Percentiles rank a stretch among this genome's conserved stretches.
Evolutionary conservation across 306 rosid species (phyloP).

Genomic region (Prunus armeniaca): DNA sequence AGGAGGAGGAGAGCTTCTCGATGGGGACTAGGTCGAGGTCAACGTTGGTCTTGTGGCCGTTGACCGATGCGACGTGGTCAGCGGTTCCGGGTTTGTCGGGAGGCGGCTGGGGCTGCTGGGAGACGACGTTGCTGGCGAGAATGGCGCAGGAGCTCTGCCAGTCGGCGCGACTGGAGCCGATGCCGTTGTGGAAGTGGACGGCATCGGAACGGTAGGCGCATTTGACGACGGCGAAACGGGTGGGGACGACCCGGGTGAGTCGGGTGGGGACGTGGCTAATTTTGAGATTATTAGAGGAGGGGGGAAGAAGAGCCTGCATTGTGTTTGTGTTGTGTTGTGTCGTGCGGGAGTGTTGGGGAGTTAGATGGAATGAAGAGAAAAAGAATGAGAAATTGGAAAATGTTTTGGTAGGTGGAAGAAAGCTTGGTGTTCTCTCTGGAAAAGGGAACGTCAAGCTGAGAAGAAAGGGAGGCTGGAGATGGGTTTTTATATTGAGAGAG

Average conservation of each 20-base stretch:
- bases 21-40: slow-evolving; percentile 68
- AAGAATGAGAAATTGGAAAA: no score
- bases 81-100: slow-evolving; percentile 17
- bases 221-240: slow-evolving; percentile 28
- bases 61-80: slow-evolving; percentile 45
- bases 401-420: no score
- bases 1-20: slow-evolving; percentile 25
- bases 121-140: slow-evolving; percentile 67
- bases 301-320: slow-evolving; percentile 62
- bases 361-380: not conserved
- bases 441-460: slow-evolving; percentile 86
- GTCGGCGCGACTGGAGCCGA: slow-evolving; percentile 58
- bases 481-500: slow-evolving; percentile 38
- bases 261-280: not conserved
- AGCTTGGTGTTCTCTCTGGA: slow-evolving; percentile 66
- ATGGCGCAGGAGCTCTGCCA: slow-evolving; percentile 97
- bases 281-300: slow-evolving; percentile 38
- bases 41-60: slow-evolving; percentile 62
- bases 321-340: not conserved
- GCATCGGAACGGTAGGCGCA: slow-evolving; percentile 53
- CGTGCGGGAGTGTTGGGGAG: not conserved
- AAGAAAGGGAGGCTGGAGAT: not conserved
- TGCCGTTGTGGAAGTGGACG: slow-evolving; percentile 37
- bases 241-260: slow-evolving; percentile 13
- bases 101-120: slow-evolving; percentile 52